Percentiles rank a stretch among this genome's conserved stretches.
These are phyloP conservation scores for Penicillium maclennaniae DNA, from an alignment of 495 filamentous ascomycete species.

Conservation along the genomic window DNA sequence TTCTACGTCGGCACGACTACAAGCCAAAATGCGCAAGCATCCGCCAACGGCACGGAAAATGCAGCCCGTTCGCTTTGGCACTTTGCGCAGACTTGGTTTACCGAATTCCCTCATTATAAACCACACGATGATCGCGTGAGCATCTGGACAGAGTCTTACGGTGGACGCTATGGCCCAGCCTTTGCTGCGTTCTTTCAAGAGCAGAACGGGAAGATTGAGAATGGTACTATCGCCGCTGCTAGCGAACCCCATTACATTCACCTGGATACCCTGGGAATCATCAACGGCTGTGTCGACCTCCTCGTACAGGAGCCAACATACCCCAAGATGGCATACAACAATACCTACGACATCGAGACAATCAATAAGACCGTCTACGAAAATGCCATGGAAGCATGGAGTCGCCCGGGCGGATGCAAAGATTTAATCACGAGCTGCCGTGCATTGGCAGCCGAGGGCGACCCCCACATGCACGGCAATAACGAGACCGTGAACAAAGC, in stretches of 20 bases:
- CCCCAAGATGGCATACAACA: constrained; percentile 64
- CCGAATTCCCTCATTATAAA: constrained; percentile 53
- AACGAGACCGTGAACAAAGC: constrained; percentile 41
- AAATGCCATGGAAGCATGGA: constrained; percentile 44
- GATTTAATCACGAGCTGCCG: constrained; percentile 53
- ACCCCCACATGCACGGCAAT: constrained; percentile 44
- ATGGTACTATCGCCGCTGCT: constrained; percentile 25
- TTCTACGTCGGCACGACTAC: constrained; percentile 59
- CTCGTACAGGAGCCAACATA: constrained; percentile 65
- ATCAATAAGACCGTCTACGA: constrained; percentile 55
- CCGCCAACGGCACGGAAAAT: constrained; percentile 52
- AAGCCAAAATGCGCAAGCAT: constrained; percentile 40
- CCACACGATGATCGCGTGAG: constrained; percentile 52
- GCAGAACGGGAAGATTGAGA: constrained; percentile 57
- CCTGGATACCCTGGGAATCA: constrained; percentile 47
- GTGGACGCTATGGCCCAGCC: constrained; percentile 63
- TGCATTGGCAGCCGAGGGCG: constrained; percentile 31
- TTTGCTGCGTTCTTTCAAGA: constrained; percentile 62
- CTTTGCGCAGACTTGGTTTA: constrained; percentile 56
- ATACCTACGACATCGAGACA: constrained; percentile 68
- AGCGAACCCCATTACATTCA: constrained; percentile 39
- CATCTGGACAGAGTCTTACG: constrained; percentile 58
- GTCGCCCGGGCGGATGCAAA: constrained; percentile 55
- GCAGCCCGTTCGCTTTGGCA: constrained; percentile 53
- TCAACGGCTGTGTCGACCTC: constrained; percentile 77